Evolutionary conservation across 2,329 filamentous ascomycete species (phyloP), one percentile per base, ranked within the genome.

Genomic region (Microascus cirrosus): DNA sequence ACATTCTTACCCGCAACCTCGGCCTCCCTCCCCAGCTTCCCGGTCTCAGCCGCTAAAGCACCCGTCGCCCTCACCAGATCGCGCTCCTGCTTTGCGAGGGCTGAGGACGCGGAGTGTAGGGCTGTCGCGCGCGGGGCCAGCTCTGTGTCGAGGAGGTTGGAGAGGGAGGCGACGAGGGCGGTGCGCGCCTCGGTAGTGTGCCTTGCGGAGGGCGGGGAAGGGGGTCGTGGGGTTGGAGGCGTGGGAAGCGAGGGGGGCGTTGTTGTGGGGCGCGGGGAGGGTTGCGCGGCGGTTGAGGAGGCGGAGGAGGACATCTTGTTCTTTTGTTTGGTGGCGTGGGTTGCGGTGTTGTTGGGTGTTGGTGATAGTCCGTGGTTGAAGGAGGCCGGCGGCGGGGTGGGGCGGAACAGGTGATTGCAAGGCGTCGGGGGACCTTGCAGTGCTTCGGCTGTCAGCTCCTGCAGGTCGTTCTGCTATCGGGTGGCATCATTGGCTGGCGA

Each of bases 111-210:
- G 58, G 75, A 70, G 74, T 93, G 88, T 56, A 94, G 76, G 62
- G 85, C 80, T 18, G 76, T 70, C 18, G 88, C 89, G 61, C 88
- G 86, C 59, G 80, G 79, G 63, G 83, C 80, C 55, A 92, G 80
- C 65, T 87, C 80, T 53, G 77, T 73, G 73, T 90, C 86, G 63
- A 91, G 77, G 64, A 85, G 81, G 68, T 87, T 85, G 65, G 85
- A 85, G 56, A 91, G 78, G 53, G 79, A 80, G 24, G 83, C 83
- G 36, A 84, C 74, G 56, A 86, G 74, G 10, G 81, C 82, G 34
- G 74, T 69, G 61, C 83, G 81, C 45, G 83, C 82, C 66, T 84
- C 78, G 54, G 75, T 69, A 22, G 84, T 74, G 65, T 78, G 74
- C 7, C 72, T 72, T 65, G 75, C 72, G 55, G 76, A 71, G 56